phyloP scores from a whole-genome alignment of 2,329 filamentous ascomycete genomes.

The Grosmannia penicillata region DNA sequence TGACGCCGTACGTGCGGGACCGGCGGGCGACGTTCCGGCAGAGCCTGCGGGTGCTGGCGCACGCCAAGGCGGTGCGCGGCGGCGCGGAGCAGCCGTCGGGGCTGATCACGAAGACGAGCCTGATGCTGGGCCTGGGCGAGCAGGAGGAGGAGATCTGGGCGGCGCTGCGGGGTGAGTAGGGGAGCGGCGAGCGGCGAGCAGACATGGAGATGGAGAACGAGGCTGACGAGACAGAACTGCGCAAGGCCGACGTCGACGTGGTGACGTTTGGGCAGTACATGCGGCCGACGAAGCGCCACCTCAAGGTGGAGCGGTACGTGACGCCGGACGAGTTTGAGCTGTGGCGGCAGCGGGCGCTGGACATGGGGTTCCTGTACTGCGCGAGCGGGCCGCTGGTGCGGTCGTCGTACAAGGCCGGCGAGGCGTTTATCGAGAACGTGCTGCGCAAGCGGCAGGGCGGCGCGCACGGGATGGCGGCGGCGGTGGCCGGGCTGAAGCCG shows the following conservation, averaged over 20 bases:
- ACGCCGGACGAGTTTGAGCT: slow-evolving; percentile 82
- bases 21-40: slow-evolving; percentile 80
- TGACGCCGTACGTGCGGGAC: slow-evolving; percentile 84
- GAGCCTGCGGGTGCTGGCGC: slow-evolving; percentile 62
- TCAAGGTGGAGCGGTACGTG: slow-evolving; percentile 92
- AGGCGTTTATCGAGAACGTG: slow-evolving; percentile 98
- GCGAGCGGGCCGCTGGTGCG: slow-evolving; percentile 85
- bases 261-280: slow-evolving; percentile 99
- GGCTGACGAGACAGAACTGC: slow-evolving; percentile 41
- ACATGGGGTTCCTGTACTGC: slow-evolving; percentile 94
- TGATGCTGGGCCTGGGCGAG: slow-evolving; percentile 94
- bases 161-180: slow-evolving; percentile 48
- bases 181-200: background rate
- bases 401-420: slow-evolving; percentile 94
- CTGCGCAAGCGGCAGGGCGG: slow-evolving; percentile 60
- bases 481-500: background rate
- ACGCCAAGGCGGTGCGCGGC: slow-evolving; percentile 62
- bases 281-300: slow-evolving; percentile 94
- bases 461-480: slow-evolving; percentile 13
- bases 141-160: slow-evolving; percentile 74
- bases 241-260: slow-evolving; percentile 72
- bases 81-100: slow-evolving; percentile 20
- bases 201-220: background rate
- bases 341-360: slow-evolving; percentile 79
- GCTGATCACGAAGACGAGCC: slow-evolving; percentile 94